phyloP scores from a whole-genome alignment of 225 moss, liverwort and hornwort genomes.

The Polytrichum formosum region DNA sequence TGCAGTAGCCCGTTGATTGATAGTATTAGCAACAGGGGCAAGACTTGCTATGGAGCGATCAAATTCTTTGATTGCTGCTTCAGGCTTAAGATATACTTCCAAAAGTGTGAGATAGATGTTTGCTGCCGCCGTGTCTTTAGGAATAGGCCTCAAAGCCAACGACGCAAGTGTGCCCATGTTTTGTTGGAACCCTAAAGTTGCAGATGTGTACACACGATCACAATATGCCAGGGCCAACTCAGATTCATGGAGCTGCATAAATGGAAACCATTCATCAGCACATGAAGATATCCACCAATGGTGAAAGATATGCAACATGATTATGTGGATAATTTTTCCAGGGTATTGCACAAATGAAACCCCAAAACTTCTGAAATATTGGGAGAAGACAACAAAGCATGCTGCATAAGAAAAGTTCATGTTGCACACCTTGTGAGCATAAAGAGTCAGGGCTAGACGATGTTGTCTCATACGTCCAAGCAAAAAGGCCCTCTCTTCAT shows the following conservation, averaged over 20 bases:
- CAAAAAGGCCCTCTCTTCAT: slow-evolving; percentile 86
- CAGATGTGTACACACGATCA: slow-evolving; percentile 68
- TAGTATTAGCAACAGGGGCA: slow-evolving; percentile 41
- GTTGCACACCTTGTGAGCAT: slow-evolving; percentile 75
- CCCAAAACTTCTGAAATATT: too few relatives aligned
- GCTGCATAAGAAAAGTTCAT: too few relatives aligned
- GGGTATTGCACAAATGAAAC: too few relatives aligned
- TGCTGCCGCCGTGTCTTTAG: slow-evolving; percentile 58
- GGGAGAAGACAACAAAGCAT: too few relatives aligned
- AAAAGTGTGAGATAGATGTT: slow-evolving; percentile 83
- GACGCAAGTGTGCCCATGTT: slow-evolving; percentile 40
- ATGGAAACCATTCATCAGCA: slow-evolving; percentile 8
- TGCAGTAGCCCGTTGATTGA: slow-evolving; percentile 46
- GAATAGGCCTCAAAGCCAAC: slow-evolving; percentile 37
- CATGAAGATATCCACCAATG: not conserved
- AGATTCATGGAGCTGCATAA: slow-evolving; percentile 78
- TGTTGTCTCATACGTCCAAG: slow-evolving; percentile 95
- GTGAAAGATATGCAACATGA: not conserved
- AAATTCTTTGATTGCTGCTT: slow-evolving; percentile 74
- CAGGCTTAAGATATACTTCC: slow-evolving; percentile 91
- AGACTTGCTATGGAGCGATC: slow-evolving; percentile 79
- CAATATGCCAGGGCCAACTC: slow-evolving; percentile 84
- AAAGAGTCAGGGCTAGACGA: slow-evolving; percentile 91
- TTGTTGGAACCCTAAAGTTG: slow-evolving; percentile 39
- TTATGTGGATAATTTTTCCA: too few relatives aligned